These are phyloP conservation scores for Hymenoscyphus albidus DNA, from an alignment of 2,329 filamentous ascomycete species.

Conservation along the genomic window DNA sequence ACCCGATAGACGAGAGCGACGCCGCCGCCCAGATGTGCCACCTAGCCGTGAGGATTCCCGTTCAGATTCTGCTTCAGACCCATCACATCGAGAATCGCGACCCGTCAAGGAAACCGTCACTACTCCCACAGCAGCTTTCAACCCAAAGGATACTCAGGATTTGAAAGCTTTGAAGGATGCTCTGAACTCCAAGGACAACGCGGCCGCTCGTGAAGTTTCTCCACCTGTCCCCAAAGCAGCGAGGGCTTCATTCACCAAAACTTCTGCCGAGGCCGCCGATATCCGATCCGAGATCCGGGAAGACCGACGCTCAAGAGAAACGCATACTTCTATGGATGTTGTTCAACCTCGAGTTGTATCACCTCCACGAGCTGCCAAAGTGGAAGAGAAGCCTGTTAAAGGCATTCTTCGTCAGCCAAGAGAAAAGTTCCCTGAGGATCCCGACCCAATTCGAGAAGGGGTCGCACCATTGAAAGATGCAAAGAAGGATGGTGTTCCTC, in stretches of 20 bases:
- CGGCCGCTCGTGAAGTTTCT: conserved; percentile 21
- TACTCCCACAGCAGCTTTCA: conserved; percentile 27
- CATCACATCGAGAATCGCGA: conserved; percentile 19
- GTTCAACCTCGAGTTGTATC: conserved; percentile 59
- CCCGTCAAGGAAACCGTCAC: conserved; percentile 22
- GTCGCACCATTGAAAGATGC: conserved; percentile 92
- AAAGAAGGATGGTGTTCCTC: conserved; percentile 69
- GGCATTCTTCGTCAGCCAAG: conserved; percentile 84
- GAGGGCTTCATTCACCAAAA: conserved; percentile 24
- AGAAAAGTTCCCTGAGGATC: conserved; percentile 80
- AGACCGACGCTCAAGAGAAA: conserved; percentile 25
- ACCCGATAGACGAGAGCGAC: conserved; percentile 16
- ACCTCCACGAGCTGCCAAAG: conserved; percentile 55
- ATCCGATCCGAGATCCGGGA: conserved; percentile 27
- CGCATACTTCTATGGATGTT: conserved; percentile 22
- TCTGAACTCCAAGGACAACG: conserved; percentile 27
- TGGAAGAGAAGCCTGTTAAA: conserved; percentile 67
- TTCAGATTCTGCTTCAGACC: conserved; percentile 27
- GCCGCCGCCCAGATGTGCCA: conserved; percentile 18
- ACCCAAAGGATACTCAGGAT: conserved; percentile 36
- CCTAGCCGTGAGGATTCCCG: conserved; percentile 13
- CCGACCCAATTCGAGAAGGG: conserved; percentile 78
- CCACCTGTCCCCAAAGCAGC: conserved; percentile 19
- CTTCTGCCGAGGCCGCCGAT: conserved; percentile 25
- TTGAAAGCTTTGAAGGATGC: conserved; percentile 33